Conservation (phyloP, 164 flowering plant genomes). For the Cinnamomum chago region DNA sequence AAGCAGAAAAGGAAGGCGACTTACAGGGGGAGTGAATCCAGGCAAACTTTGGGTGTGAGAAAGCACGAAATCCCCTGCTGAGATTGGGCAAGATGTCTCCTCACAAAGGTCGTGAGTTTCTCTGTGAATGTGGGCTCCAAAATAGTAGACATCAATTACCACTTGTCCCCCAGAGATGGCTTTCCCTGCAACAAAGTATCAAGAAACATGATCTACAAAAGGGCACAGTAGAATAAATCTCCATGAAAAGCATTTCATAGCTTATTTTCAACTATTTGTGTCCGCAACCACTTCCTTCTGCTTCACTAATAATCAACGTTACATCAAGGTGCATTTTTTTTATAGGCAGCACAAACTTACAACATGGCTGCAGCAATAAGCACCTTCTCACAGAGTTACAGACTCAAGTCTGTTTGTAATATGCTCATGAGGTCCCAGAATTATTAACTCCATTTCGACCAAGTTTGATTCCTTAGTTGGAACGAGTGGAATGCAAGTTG, state of each 20-base stretch:
- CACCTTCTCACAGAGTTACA: too few species aligned
- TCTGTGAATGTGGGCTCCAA: conserved; percentile 47
- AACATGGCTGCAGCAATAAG: too few species aligned
- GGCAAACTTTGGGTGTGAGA: conserved; percentile 73
- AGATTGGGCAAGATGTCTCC: conserved; percentile 77
- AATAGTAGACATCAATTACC: conserved; percentile 53
- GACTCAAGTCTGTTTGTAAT: too few species aligned
- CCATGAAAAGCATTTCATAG: too few species aligned
- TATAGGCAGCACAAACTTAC: too few species aligned
- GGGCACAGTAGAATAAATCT: neutral
- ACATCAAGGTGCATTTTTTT: too few species aligned
- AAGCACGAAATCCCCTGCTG: conserved; percentile 60
- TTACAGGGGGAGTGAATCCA: conserved; percentile 72
- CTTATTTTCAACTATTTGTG: neutral
- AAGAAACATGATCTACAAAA: neutral
- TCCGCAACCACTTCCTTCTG: neutral
- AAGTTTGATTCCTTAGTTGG: too few species aligned
- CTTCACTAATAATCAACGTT: neutral
- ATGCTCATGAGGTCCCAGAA: too few species aligned
- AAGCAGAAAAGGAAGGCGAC: conserved; percentile 16
- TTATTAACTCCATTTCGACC: too few species aligned
- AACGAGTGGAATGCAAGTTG: too few species aligned
- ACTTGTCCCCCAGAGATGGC: conserved; percentile 50
- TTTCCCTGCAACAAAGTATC: conserved; percentile 27
- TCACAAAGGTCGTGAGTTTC: conserved; percentile 67